Base-by-base conservation (phyloP, 345 rosid genomes). In the Citrus cavaleriei region DNA sequence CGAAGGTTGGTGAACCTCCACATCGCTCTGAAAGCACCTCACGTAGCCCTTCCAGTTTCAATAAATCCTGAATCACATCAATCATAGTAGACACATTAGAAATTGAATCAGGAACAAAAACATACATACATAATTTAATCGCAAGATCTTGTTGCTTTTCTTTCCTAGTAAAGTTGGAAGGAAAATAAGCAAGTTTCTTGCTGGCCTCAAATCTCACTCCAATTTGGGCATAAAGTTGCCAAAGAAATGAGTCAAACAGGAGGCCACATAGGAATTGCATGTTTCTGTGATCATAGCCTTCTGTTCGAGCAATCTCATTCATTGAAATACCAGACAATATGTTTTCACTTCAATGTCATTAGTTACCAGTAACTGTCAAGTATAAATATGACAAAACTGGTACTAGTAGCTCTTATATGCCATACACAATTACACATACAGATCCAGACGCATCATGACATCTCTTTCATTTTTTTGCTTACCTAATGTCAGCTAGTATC, bases 21-120 rank as follows among this genome's bases (percentile, higher is more conserved):
- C 77, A 86, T 59, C 97, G 91, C 73, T 90, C 90, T 10, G 77
- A 79, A 71, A 96, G 93, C 89, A 90, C 97, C 73, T 82, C 90
- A 46, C 87, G 90, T 65, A 96, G 94, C 82, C 86, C 81, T 88
- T 96, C 98, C 69, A 95, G 89, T 88, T 92, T 95, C 85, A 95
- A 58, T 70, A 93, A 87, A 76, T 89, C 98, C 99, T 95, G 84
- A 79, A 79, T 55, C 18, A 79, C 68, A 67, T 46, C 37, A 73
- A 16, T 25, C 55, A 70, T 2, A 42, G n/a, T 38, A 19, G 7
- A 73, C 35, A 80, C 54, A 81, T 80, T 59, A 70, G 70, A 80
- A 80, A 76, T 67, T 28, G 13, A 46, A 55, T 24, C 3, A 18
- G 22, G 32, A 68, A 58, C 13, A 37, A 69, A 28, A 2, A n/a